Base-by-base conservation (phyloP, 495 filamentous ascomycete species). In the Penicillium mononematosum region DNA sequence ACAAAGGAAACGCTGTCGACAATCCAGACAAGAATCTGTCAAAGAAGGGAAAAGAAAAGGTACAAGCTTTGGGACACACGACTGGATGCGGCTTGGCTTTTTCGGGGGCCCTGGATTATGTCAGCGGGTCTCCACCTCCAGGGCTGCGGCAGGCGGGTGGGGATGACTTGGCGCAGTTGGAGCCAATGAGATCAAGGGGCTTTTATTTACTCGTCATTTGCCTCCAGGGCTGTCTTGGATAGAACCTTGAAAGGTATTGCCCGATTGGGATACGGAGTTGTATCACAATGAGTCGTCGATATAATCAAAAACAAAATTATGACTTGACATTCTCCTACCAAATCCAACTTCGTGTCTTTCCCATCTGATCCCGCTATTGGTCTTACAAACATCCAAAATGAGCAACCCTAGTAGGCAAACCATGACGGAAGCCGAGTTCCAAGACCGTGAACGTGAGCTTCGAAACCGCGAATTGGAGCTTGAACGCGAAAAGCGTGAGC, bases 71-170 rank as follows among this genome's bases (percentile, higher is more conserved):
- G 31, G 31, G 31, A 32, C 31, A 32, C 31, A 34, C 31, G 31
- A 34, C 31, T 34, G 11, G 10, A 34, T 34, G 31, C 11, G 11
- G 31, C 31, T 34, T 34, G 62, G 65, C 55, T 58, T 65, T 68
- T 68, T 61, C 55, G 14, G 14, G 14, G 34, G 32, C 22, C 34
- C 14, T n/a, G 17, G 47, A 24, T 66, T 66, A 66, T 66, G 64
- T 66, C 60, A 66, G 54, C 64, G 48, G 41, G 58, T 49, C 50
- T 50, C 31, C 31, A 34, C 31, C 22, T 2, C 20, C 1, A 2
- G 20, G 20, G 1, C 31, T 14, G 31, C 31, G 10, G 31, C 31
- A 32, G 31, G 10, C 8, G 1, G 9, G 11, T 34, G 10, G 31
- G 31, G 31, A 1, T 1, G 10, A 12, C 11, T 11, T 34, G 10